Evolutionary conservation across 1,284 basidiomycete genomes (phyloP), one percentile per base, ranked within the genome.

Genomic region (Cryptococcus floricola): DNA sequence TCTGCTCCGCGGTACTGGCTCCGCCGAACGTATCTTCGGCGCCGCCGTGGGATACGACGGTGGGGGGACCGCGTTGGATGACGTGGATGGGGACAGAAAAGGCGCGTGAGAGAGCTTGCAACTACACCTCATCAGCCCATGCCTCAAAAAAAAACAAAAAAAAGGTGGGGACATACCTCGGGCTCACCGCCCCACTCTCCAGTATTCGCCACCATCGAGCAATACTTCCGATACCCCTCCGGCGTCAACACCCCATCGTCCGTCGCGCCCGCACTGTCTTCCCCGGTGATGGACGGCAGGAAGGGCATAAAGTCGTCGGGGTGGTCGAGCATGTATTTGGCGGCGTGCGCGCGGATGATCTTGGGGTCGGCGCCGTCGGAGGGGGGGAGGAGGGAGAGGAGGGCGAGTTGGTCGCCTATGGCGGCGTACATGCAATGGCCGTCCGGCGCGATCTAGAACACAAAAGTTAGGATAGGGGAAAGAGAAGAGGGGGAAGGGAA

Each of bases 121-220:
- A 93, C 81, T 81, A 19, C 13, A 37, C 25, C 23, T n/a, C 31
- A 44, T 48, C 46, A 48, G 46, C 46, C 18, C 50, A 28, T 4
- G n/a, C 12, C 27, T 46, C 44, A 28, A 10, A 46, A 2, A 19
- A 16, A 42, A 3, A n/a, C n/a, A n/a, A 5, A n/a, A 46, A 2
- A 19, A 16, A 42, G 8, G 8, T 13, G 5, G 12, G 12, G 52
- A 68, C 80, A 57, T 44, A 83, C 81, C 71, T 98, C 96, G 2
- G 93, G 94, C 77, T 98, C 92, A 39, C 96, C 96, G 47, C 96
- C 96, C 96, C 96, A 98, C 37, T 87, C 83, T 9, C 85, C 89
- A 9, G 92, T 95, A 67, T 87, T 82, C 49, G 87, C 85, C 19
- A 99, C 86, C 10, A 83, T 81, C 58, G 80, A 77, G 73, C 93